Evolutionary conservation across 1,284 basidiomycete species (phyloP).

Genomic region (Porphyrellus sp.): DNA sequence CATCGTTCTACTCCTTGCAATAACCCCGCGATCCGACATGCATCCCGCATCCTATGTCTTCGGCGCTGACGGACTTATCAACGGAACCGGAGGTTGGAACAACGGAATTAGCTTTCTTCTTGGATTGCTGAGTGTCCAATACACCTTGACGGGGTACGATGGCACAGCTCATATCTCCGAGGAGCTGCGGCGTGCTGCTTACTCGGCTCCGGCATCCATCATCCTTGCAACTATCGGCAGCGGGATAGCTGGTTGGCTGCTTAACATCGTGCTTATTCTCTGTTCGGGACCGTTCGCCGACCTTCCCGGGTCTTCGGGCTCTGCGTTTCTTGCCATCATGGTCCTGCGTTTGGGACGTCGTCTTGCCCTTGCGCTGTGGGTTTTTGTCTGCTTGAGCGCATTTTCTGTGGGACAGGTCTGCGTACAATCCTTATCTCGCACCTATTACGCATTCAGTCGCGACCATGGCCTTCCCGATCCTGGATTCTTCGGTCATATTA

Average conservation of each 20-base stretch:
- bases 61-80: slow-evolving; percentile 61
- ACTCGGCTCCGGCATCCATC: slow-evolving; percentile 78
- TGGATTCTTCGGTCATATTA: slow-evolving; percentile 75
- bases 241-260: slow-evolving; percentile 77
- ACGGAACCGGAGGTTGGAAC: slow-evolving; percentile 79
- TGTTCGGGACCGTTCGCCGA: slow-evolving; percentile 71
- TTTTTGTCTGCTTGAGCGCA: slow-evolving; percentile 73
- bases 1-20: slow-evolving; percentile 82
- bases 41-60: slow-evolving; percentile 80
- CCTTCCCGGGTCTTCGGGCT: slow-evolving; percentile 63
- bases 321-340: slow-evolving; percentile 61
- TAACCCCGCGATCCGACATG: slow-evolving; percentile 76
- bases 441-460: slow-evolving; percentile 88
- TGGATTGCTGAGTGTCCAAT: slow-evolving; percentile 87
- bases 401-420: slow-evolving; percentile 82
- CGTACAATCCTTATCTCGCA: slow-evolving; percentile 84
- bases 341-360: slow-evolving; percentile 67
- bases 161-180: slow-evolving; percentile 88
- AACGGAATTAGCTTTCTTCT: slow-evolving; percentile 84
- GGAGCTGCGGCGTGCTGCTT: slow-evolving; percentile 86
- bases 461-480: slow-evolving; percentile 81
- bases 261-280: slow-evolving; percentile 81
- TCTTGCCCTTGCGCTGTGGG: slow-evolving; percentile 73
- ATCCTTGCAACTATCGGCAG: slow-evolving; percentile 89
- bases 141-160: slow-evolving; percentile 83